Percentiles rank a stretch among this genome's conserved stretches.
These are phyloP conservation scores for Mycena capillaripes DNA, from an alignment of 768 basidiomycete genomes.

Conservation along the genomic window DNA sequence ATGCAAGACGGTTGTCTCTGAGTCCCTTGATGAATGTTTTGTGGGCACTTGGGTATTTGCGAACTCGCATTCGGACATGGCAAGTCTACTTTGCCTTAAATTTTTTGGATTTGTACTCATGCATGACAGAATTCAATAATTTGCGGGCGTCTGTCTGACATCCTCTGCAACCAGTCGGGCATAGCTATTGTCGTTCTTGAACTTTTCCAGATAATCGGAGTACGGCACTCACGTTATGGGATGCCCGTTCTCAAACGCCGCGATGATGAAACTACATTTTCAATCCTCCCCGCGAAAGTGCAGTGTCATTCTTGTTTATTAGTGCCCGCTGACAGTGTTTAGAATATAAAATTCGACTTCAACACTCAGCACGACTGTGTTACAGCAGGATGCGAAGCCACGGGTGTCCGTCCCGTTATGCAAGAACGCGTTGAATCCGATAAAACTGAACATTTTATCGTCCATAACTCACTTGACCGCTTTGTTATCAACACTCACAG, in stretches of 20 bases:
- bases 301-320: background rate
- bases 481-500: background rate
- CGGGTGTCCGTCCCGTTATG: background rate
- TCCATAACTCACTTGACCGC: background rate
- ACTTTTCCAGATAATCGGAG: background rate
- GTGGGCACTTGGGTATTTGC: slow-evolving; percentile 5
- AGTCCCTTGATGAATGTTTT: slow-evolving; percentile 3
- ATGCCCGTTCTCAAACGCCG: background rate
- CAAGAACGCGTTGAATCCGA: slow-evolving; percentile 1
- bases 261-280: background rate
- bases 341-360: background rate
- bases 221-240: background rate
- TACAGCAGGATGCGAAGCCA: background rate
- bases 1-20: background rate
- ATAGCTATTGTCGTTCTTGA: background rate
- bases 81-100: background rate
- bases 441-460: background rate
- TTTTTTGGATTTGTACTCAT: background rate
- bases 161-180: background rate
- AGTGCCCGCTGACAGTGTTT: background rate
- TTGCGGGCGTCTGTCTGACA: background rate
- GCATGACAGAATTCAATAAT: background rate
- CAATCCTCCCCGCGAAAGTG: background rate
- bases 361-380: background rate
- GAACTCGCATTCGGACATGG: background rate